phyloP scores from a whole-genome alignment of 257 asterid genomes.

The Solanum sitiens region DNA sequence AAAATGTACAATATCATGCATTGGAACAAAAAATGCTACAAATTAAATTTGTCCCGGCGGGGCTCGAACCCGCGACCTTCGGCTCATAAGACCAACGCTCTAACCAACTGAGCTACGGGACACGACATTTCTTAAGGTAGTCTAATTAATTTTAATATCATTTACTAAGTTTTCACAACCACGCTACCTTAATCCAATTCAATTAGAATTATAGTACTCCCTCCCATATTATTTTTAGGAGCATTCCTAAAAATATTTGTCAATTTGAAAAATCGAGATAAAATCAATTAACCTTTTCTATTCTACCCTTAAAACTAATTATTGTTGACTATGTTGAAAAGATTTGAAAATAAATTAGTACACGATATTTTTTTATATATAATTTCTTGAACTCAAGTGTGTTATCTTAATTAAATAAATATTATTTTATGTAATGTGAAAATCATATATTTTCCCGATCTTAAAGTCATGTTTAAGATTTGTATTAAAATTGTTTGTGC shows the following conservation, averaged over 20 bases:
- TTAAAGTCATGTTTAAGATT: neutral
- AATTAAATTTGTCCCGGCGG: conserved; percentile 42
- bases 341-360: no score
- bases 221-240: no score
- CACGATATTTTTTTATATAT: no score
- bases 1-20: no score
- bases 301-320: no score
- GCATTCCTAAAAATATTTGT: no score
- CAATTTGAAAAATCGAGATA: no score
- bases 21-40: no score
- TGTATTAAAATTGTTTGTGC: neutral
- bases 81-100: conserved; percentile 99
- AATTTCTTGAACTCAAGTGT: neutral
- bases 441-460: neutral
- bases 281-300: neutral
- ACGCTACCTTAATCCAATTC: no score
- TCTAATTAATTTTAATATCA: fast-evolving
- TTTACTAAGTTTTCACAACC: no score
- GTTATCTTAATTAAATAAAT: neutral
- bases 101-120: conserved; percentile 99
- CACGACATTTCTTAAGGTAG: neutral
- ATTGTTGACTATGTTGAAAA: no score
- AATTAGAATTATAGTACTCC: no score
- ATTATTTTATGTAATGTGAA: neutral
- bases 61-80: conserved; percentile 99